Conservation (phyloP, 2,329 filamentous ascomycete genomes). For the Cordyceps cateniannulata region DNA sequence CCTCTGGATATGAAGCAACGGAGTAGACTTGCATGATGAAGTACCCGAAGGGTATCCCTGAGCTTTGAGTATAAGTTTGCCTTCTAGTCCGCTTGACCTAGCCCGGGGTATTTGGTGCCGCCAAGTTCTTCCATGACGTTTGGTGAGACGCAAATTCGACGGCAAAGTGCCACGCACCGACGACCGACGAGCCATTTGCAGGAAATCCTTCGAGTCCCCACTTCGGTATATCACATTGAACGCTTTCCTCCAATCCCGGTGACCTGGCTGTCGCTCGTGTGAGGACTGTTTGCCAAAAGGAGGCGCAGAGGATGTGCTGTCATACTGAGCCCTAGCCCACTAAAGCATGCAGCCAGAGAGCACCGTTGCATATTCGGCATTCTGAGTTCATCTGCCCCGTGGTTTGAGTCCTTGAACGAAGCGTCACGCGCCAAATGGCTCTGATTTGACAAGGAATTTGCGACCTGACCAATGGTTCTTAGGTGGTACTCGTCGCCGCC, state of each 20-base stretch:
- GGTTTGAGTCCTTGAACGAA: neutral
- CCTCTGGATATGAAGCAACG: neutral
- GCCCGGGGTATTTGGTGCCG: neutral
- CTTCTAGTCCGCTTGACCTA: neutral
- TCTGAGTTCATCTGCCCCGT: neutral
- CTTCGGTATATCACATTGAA: neutral
- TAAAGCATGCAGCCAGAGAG: conserved; percentile 7
- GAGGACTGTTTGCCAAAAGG: neutral
- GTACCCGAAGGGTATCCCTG: neutral
- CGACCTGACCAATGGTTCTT: neutral
- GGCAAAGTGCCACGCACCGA: neutral
- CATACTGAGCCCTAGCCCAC: conserved; percentile 10
- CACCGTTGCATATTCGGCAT: conserved; percentile 1
- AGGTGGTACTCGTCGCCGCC: neutral
- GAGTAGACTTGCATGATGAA: neutral
- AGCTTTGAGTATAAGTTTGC: neutral
- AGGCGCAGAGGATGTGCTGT: conserved; percentile 6
- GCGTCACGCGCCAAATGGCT: neutral
- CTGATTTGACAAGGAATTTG: neutral
- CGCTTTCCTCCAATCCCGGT: neutral
- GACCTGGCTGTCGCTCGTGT: neutral
- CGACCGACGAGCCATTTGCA: neutral
- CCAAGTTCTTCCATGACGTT: neutral
- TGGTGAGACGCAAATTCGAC: neutral
- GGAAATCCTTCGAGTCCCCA: neutral